Conservation (phyloP, 768 basidiomycete genomes). For the Leccinum subtestaceum region DNA sequence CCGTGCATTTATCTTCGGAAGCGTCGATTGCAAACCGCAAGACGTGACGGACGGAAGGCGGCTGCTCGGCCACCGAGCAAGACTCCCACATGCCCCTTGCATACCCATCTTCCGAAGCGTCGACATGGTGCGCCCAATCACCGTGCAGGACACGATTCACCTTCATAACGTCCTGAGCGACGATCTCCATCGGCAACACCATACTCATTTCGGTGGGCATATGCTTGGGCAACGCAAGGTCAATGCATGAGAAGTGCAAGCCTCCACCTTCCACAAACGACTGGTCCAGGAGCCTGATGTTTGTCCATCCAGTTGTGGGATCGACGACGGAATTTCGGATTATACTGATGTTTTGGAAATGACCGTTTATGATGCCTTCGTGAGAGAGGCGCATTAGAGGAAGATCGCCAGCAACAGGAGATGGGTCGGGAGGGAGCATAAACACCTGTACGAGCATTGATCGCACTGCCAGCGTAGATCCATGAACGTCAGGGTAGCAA, state of each 20-base stretch:
- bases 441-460: not conserved
- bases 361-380: not conserved
- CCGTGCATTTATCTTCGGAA: not conserved
- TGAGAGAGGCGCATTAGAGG: constrained; percentile 1
- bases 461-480: not conserved
- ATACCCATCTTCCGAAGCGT: constrained; percentile 1
- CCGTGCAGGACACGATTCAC: not conserved
- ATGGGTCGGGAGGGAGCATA: not conserved
- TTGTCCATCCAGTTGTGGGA: not conserved
- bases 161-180: not conserved
- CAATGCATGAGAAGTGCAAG: not conserved
- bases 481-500: not conserved
- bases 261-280: not conserved
- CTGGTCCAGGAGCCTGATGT: not conserved
- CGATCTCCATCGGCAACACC: not conserved
- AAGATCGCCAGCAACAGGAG: not conserved
- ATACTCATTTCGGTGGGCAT: not conserved
- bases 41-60: not conserved
- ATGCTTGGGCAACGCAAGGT: not conserved
- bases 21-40: constrained; percentile 3
- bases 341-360: not conserved
- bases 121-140: not conserved
- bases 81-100: not conserved
- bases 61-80: not conserved
- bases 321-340: constrained; percentile 2